Base-by-base conservation (phyloP, 2,329 filamentous ascomycete genomes). In the Sporothrix phasma region DNA sequence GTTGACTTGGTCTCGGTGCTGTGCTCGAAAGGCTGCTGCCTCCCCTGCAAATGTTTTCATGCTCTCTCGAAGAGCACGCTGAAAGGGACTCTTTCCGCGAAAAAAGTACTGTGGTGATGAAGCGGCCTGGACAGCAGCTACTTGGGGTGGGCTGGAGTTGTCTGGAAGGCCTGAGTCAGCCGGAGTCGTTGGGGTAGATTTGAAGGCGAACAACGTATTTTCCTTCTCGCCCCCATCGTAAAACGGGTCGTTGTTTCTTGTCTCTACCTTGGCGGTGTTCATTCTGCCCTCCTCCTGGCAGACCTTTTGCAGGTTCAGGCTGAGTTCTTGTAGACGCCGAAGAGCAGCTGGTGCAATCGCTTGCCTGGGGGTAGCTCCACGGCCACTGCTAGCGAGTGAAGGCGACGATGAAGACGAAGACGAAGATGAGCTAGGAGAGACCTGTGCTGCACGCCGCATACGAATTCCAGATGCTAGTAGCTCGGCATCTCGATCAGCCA, bases 21-120 rank as follows among this genome's bases (percentile, higher is more conserved):
- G 45, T 4, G 53, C 31, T 26, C 53, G 45, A 7, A n/a, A 26
- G 7, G 41, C 34, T 19, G 59, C 19, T 17, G 65, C 19, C 26
- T 49, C 66, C 17, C 72, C 70, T 7, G 76, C 69, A 17, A 74
- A 73, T 7, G 73, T 69, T 63, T 74, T 73, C 68, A 82, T 82
- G 1, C 73, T 79, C 59, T 78, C 76, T 51, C 76, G 77, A 37
- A 86, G 69, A 2, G 79, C 80, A 29, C 79, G 79, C 3, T 83
- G 79, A 67, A 81, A 87, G 0, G 83, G 82, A 62, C 82, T 86
- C 29, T 77, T 74, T 0, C 81, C 80, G 31, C 81, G 77, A 66
- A 84, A 83, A 0, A 84, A 72, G 65, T 82, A 79, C 15, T 65
- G 46, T 11, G 66, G 63, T 2, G 66, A 63, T 13, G 49, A 34